Percentiles rank a stretch among this genome's conserved stretches.
phyloP scores from a whole-genome alignment of 1,139 yeast species.

The Hansenula lynferdii region DNA sequence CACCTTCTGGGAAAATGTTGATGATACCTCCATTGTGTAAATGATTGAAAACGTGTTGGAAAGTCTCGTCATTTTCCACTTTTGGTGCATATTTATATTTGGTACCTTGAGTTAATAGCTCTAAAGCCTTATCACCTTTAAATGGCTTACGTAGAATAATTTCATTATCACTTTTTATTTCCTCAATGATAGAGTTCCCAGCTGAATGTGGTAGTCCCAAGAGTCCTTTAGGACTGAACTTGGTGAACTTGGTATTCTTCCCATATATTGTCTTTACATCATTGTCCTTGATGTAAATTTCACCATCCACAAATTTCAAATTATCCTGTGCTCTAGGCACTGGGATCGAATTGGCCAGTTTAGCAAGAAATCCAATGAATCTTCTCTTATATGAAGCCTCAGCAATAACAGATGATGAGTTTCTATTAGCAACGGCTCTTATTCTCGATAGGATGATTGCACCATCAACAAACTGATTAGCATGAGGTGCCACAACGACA shows the following conservation, averaged over 20 bases:
- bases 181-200: slow-evolving; percentile 53
- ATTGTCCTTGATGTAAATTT: slow-evolving; percentile 36
- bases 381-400: slow-evolving; percentile 50
- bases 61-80: slow-evolving; percentile 55
- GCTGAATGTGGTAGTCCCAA: slow-evolving; percentile 56
- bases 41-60: slow-evolving; percentile 59
- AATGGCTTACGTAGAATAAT: slow-evolving; percentile 47
- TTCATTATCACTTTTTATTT: slow-evolving; percentile 49
- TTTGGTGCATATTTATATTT: slow-evolving; percentile 55
- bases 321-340: slow-evolving; percentile 73
- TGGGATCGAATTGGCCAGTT: slow-evolving; percentile 59
- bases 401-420: slow-evolving; percentile 55
- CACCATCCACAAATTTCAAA: slow-evolving; percentile 42
- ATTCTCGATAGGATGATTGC: slow-evolving; percentile 56
- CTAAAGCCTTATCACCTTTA: slow-evolving; percentile 31
- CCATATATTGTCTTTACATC: slow-evolving; percentile 33
- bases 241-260: slow-evolving; percentile 42
- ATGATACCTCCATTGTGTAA: slow-evolving; percentile 52
- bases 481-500: slow-evolving; percentile 78
- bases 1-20: slow-evolving; percentile 79
- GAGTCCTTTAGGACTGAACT: slow-evolving; percentile 44
- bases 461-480: slow-evolving; percentile 76
- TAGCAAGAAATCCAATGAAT: slow-evolving; percentile 53
- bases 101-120: slow-evolving; percentile 42
- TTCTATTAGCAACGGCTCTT: slow-evolving; percentile 29